These are phyloP conservation scores for Tolypocladium sp. DNA, from an alignment of 2,329 filamentous ascomycete genomes.

Conservation along the genomic window DNA sequence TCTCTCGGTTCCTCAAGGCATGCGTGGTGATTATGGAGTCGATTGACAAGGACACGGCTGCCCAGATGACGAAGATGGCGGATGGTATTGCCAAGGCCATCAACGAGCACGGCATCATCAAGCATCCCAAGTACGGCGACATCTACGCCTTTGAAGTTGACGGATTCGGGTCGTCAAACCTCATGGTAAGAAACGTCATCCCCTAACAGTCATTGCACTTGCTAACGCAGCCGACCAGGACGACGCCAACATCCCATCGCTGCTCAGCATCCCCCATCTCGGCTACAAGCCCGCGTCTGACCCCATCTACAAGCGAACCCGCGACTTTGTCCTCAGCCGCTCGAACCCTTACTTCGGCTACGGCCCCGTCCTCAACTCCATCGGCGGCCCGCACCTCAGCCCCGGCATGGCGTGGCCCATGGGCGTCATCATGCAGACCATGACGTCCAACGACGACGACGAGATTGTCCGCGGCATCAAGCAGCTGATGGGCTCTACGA, in stretches of 20 bases:
- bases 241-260: slow-evolving; percentile 53
- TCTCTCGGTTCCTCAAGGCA: slow-evolving; percentile 51
- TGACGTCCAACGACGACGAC: slow-evolving; percentile 66
- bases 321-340: slow-evolving; percentile 61
- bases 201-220: too few relatives aligned
- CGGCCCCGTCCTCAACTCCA: slow-evolving; percentile 40
- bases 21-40: slow-evolving; percentile 34
- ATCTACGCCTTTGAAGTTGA: slow-evolving; percentile 65
- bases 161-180: slow-evolving; percentile 50
- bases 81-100: slow-evolving; percentile 52
- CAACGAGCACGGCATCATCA: slow-evolving; percentile 57
- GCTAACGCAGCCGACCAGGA: slow-evolving; percentile 26
- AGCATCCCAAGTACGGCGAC: slow-evolving; percentile 49
- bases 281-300: slow-evolving; percentile 50
- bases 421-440: slow-evolving; percentile 68
- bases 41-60: slow-evolving; percentile 40
- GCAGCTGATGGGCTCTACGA: slow-evolving; percentile 58
- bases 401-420: slow-evolving; percentile 80
- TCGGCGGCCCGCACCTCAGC: slow-evolving; percentile 43
- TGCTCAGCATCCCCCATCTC: slow-evolving; percentile 52
- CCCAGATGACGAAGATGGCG: slow-evolving; percentile 50
- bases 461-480: slow-evolving; percentile 63
- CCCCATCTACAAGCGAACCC: slow-evolving; percentile 61
- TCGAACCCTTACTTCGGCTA: slow-evolving; percentile 67
- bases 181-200: slow-evolving; percentile 37